Evolutionary conservation across 768 basidiomycete species (phyloP), one percentile per base, ranked within the genome.

Genomic region (Calvatia gigantea): DNA sequence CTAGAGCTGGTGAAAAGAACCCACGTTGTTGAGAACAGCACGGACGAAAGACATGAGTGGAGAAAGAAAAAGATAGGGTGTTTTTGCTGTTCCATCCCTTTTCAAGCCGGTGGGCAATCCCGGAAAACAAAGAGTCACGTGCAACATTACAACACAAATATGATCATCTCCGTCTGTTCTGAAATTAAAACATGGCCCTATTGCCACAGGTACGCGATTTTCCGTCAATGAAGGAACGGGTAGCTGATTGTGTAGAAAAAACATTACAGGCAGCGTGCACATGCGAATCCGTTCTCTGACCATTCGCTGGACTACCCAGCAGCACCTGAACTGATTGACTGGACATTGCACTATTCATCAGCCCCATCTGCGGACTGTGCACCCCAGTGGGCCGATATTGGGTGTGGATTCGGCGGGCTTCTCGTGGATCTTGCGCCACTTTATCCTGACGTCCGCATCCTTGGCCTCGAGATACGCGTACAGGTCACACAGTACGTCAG

Each of bases 361-460:
- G 21, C 17, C 21, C 41, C 35, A 37, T 37, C 35, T 11, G 35
- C 35, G 7, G 35, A 42, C 6, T 11, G 19, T 19, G 41, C 41
- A 25, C 41, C 41, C 8, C 41, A 95, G 70, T 97, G 94, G 65
- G 97, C 93, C 3, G 97, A 99, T 70, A 85, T 99, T 32, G 97
- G 97, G 0, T 99, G 97, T 69, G 97, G 97, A 39, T 99, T 98
- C 64, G 97, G 97, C 12, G 97, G 97, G 14, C 82, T 99, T 37
- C 75, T 96, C 57, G 89, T 95, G 61, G 73, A 89, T 3, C 83
- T 99, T 14, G 92, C 94, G 0, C 94, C 94, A 5, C 73, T 92
- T 33, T 97, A 89, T 65, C 97, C 97, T 6, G 86, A 96, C 60
- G 90, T 84, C 0, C 78, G 97, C 50, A 96, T 99, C 83, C 84